Evolutionary conservation across 2,329 filamentous ascomycete genomes (phyloP).

Genomic region (Westerdykella aurantiaca): DNA sequence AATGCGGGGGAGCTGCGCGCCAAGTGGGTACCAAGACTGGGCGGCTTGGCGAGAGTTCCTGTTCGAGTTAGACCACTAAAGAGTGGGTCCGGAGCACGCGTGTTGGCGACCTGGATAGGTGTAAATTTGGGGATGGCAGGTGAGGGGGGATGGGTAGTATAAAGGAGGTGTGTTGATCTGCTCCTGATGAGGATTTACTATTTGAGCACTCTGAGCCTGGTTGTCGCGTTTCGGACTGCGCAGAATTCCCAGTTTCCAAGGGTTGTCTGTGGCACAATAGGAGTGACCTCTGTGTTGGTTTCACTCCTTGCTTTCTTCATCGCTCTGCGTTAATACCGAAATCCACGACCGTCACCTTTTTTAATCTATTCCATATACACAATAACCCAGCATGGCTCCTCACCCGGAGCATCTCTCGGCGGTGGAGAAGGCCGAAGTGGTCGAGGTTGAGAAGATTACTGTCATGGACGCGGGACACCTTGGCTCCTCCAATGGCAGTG

Average conservation of each 20-base stretch:
- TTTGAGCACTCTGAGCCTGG: neutral
- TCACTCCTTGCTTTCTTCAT: neutral
- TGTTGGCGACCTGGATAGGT: neutral
- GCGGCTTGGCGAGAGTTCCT: neutral
- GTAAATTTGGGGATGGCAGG: neutral
- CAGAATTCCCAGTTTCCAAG: neutral
- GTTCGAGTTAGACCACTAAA: neutral
- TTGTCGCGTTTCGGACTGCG: neutral
- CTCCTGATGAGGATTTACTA: no score
- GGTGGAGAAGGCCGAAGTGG: conserved; percentile 13
- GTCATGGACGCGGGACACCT: conserved; percentile 8
- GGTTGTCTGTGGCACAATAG: neutral
- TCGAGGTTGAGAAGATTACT: conserved; percentile 13
- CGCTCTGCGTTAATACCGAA: neutral
- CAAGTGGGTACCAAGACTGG: neutral
- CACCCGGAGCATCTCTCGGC: neutral
- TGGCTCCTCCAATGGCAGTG: neutral
- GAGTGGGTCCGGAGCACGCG: neutral
- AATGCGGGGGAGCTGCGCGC: neutral
- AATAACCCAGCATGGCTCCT: neutral
- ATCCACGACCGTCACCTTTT: neutral
- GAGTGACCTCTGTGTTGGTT: neutral
- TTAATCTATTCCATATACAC: no score
- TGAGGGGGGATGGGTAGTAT: neutral
- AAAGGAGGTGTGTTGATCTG: neutral